Evolutionary conservation across 352 stramenopile species (phyloP), one percentile per base, ranked within the genome.

Genomic region (Pythium sp.): DNA sequence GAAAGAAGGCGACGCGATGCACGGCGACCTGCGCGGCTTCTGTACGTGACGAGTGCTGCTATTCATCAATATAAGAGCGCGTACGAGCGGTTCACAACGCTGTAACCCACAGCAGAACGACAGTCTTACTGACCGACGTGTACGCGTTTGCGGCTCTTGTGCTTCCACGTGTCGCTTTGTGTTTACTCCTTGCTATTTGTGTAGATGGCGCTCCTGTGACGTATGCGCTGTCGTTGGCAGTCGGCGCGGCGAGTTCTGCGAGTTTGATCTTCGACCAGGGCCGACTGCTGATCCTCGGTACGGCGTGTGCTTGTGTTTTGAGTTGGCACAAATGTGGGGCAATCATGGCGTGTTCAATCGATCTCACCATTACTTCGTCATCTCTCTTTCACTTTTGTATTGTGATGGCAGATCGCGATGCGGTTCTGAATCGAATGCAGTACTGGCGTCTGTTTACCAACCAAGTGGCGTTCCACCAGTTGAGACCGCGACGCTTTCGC

Each of bases 401-500:
- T 55, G 18, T 54, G n/a, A 54, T 22, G 20, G 49, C 76, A 78
- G 84, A 93, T 58, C 76, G 79, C 14, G 81, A 93, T 46, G 75
- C 73, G n/a, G 60, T 94, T 22, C 57, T 90, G 9, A 68, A 63
- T 46, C 81, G 75, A n/a, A 72, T 73, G 51, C 86, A 94, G 60
- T 84, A 84, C 67, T 94, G 84, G 86, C 80, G 84, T 1, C 73
- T 94, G 20, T 64, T 90, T 6, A 82, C 86, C 26, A 83, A 78
- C 58, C 86, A 94, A 66, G 38, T 94, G 58, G 79, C 86, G 8
- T 94, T 93, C 61, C 77, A 94, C 62, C 81, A 93, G 86, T 93
- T 74, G 62, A 54, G 43, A 66, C 12, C 14, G 28, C 9, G n/a
- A 14, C 34, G 18, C 43, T 51, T 22, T 11, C 3, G 20, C 22